A percentile compares a stretch with the other conserved stretches of the same genome.
These are phyloP conservation scores for Parsonsia alboflavescens DNA, from an alignment of 257 asterid species.

Conservation along the genomic window DNA sequence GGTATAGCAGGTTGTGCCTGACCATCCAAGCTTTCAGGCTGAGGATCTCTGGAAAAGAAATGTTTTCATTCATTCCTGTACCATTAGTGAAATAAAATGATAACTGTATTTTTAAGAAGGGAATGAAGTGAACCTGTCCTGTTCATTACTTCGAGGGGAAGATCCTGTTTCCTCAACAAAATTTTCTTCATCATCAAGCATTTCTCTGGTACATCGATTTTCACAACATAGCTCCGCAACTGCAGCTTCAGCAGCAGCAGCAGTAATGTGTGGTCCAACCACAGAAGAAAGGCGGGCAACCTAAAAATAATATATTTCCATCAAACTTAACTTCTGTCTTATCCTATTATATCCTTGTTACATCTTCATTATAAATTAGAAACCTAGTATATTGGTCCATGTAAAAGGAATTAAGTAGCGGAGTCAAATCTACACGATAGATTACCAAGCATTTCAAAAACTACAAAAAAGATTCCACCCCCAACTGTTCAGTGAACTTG, in stretches of 20 bases:
- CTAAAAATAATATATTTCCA: conserved; percentile 29
- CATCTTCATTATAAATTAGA: background rate
- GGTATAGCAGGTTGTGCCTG: conserved; percentile 33
- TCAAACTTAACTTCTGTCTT: background rate
- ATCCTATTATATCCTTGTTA: background rate
- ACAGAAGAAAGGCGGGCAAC: conserved; percentile 63
- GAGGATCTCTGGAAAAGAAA: conserved; percentile 33
- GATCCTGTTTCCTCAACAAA: conserved; percentile 29
- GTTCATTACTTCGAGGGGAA: conserved; percentile 36
- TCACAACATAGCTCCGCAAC: conserved; percentile 83
- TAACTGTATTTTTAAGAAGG: background rate
- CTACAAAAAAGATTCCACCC: background rate
- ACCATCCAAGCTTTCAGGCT: conserved; percentile 36
- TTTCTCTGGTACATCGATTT: conserved; percentile 74
- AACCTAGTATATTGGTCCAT: background rate
- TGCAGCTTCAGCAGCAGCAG: conserved; percentile 90
- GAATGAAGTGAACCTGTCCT: conserved; percentile 37
- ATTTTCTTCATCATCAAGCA: conserved; percentile 58
- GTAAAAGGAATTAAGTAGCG: background rate
- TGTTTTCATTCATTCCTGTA: background rate
- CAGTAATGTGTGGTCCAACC: conserved; percentile 68
- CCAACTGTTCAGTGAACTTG: background rate
- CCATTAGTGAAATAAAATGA: background rate
- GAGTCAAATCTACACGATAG: background rate
- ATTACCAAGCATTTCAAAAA: background rate